Evolutionary conservation across 1,139 yeast genomes (phyloP).

Genomic region (Yamadazyma friedrichii): DNA sequence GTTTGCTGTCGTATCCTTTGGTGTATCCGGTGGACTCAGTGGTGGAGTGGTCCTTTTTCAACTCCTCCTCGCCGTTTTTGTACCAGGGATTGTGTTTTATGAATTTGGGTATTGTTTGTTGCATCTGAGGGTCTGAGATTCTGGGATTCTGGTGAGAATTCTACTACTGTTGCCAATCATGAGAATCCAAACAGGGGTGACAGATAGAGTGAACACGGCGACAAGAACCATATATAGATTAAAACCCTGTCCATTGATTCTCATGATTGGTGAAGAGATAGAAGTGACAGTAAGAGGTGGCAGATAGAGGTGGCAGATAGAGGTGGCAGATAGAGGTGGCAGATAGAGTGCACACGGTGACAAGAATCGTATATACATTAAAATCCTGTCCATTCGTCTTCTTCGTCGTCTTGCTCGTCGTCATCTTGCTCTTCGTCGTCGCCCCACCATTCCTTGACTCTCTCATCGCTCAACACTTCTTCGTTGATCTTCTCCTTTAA

Average conservation of each 20-base stretch:
- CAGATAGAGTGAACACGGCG: too few relatives aligned
- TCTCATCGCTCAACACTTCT: constrained; percentile 64
- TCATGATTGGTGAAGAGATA: too few relatives aligned
- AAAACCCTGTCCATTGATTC: too few relatives aligned
- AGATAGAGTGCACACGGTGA: too few relatives aligned
- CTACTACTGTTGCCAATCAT: too few relatives aligned
- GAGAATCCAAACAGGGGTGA: too few relatives aligned
- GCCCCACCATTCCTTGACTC: constrained; percentile 68
- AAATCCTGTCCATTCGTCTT: constrained; percentile 35
- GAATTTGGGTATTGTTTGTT: constrained; percentile 19
- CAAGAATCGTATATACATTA: constrained; percentile 7
- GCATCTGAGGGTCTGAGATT: not conserved
- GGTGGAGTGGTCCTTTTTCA: constrained; percentile 29
- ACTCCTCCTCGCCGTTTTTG: constrained; percentile 19
- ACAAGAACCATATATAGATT: too few relatives aligned
- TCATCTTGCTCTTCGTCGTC: constrained; percentile 27
- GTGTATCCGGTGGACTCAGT: constrained; percentile 6
- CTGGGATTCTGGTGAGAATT: too few relatives aligned
- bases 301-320: too few relatives aligned
- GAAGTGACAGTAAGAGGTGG: too few relatives aligned
- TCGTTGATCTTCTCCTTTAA: constrained; percentile 63
- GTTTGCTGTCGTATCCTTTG: constrained; percentile 57
- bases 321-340: too few relatives aligned
- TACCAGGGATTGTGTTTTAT: constrained; percentile 15
- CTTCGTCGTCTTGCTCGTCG: constrained; percentile 22